A percentile compares a stretch with the other conserved stretches of the same genome.
phyloP scores from a whole-genome alignment of 1,139 yeast species.

The Entelexis paramagnoliae region DNA sequence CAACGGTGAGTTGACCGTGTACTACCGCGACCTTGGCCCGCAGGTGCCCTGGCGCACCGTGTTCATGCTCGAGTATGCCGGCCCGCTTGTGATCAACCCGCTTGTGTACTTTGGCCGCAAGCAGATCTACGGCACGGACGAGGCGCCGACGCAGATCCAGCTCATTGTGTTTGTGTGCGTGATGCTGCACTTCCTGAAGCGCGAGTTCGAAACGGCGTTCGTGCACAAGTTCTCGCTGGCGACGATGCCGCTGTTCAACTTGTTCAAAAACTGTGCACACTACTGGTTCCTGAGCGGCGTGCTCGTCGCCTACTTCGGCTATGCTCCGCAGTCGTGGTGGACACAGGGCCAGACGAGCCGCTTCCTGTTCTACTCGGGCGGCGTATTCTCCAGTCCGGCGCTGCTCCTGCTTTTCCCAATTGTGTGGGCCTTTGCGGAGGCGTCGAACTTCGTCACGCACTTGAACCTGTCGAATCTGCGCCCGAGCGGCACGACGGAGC shows the following conservation, averaged over 20 bases:
- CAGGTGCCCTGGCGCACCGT: conserved; percentile 90
- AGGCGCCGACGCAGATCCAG: conserved; percentile 45
- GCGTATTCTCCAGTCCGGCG: conserved; percentile 23
- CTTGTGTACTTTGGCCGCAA: conserved; percentile 39
- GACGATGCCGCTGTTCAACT: conserved; percentile 83
- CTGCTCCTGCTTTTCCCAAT: conserved; percentile 25
- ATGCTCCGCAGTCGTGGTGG: conserved; percentile 44
- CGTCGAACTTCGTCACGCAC: conserved; percentile 66
- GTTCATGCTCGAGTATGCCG: conserved; percentile 73
- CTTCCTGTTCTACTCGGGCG: conserved; percentile 28
- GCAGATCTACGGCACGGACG: conserved; percentile 31
- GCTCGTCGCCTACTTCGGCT: conserved; percentile 55
- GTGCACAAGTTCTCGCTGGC: conserved; percentile 77
- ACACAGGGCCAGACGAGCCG: conserved; percentile 19
- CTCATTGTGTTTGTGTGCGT: conserved; percentile 44
- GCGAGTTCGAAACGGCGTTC: conserved; percentile 76
- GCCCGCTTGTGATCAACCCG: conserved; percentile 77
- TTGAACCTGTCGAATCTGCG: conserved; percentile 49
- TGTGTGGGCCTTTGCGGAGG: conserved; percentile 56
- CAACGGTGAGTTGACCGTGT: conserved; percentile 32
- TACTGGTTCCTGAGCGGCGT: conserved; percentile 87
- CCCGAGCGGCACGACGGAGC: conserved; percentile 38
- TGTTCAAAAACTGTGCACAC: conserved; percentile 81
- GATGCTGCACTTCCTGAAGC: conserved; percentile 66
- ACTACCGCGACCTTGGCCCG: conserved; percentile 81